Base-by-base conservation (phyloP, 2,329 filamentous ascomycete species). In the Elsinoe australis region DNA sequence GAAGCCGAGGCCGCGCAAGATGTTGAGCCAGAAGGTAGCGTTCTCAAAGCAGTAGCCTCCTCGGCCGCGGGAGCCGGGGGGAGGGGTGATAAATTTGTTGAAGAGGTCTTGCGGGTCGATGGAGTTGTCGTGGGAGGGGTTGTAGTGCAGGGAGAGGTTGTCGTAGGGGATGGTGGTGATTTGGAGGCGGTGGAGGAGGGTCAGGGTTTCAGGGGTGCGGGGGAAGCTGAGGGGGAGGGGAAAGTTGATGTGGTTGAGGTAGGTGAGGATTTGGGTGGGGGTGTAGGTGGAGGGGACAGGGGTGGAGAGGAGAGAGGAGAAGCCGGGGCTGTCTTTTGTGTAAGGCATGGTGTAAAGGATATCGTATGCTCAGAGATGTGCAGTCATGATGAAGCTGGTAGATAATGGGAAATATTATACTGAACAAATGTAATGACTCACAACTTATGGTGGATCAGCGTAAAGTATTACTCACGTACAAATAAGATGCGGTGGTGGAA, bases 1-100 rank as follows among this genome's bases (percentile, higher is more conserved):
- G 53, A 72, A 79, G 0, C 75, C 75, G 19, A 80, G 56, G 0
- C 69, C 71, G 19, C 67, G 63, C 42, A 80, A 56, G 6, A 80
- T 60, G 2, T 66, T 69, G 5, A 66, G 69, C 50, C 79, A 72
- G 28, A 80, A 61, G 4, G 63, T 59, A 28, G 76, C 77, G 51
- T 71, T 76, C 58, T 80, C 76, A 73, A 80, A 77, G 59, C 76
- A 80, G 51, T 80, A 80, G 1, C 77, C 78, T 28, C 78, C 76
- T 38, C 74, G 61, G 2, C 68, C 67, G 34, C 54, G 47, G 33
- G 63, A 15, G 31, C 10, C 22, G 14, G 9, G 15, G 24, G 39
- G 39, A 10, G 39, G 39, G 1, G 24, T 15, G 26, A 61, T 68
- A 24, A 80, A 66, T 58, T 80, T 80, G 21, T 70, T 62, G 57